A percentile compares a stretch with the other conserved stretches of the same genome.
Evolutionary conservation across 768 basidiomycete genomes (phyloP).

Genomic region (Collybia nuda): DNA sequence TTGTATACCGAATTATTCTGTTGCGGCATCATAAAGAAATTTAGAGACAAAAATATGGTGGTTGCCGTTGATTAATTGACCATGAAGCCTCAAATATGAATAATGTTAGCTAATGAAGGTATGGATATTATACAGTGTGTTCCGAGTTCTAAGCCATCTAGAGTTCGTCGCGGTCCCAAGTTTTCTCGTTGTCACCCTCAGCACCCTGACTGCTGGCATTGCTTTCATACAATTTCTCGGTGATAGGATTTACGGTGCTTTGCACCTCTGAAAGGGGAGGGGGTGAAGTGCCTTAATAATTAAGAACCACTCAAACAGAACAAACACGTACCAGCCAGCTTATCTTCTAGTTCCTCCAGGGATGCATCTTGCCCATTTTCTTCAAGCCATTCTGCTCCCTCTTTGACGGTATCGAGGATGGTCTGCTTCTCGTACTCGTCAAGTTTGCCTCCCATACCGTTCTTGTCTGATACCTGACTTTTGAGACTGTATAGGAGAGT

Average conservation of each 20-base stretch:
- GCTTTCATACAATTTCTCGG: constrained; percentile 19
- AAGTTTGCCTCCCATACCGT: constrained; percentile 74
- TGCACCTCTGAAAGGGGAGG: constrained; percentile 22
- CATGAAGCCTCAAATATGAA: too few relatives aligned
- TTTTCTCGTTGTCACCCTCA: constrained; percentile 37
- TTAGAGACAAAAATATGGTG: too few relatives aligned
- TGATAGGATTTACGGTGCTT: constrained; percentile 23
- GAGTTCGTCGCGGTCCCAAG: constrained; percentile 47
- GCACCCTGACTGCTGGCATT: constrained; percentile 18
- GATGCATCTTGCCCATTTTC: constrained; percentile 59
- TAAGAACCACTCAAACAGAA: background rate
- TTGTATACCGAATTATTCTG: too few relatives aligned
- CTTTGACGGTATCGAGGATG: constrained; percentile 64
- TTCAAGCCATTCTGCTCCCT: constrained; percentile 77
- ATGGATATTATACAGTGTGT: too few relatives aligned
- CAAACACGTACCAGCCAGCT: constrained; percentile 42
- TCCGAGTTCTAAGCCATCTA: constrained; percentile 10
- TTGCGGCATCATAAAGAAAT: too few relatives aligned
- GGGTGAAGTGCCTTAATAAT: background rate
- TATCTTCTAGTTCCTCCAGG: constrained; percentile 79
- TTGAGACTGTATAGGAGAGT: constrained; percentile 67
- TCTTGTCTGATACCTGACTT: constrained; percentile 66
- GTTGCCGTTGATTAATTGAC: too few relatives aligned
- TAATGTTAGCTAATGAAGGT: too few relatives aligned
- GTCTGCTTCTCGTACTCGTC: constrained; percentile 54